Evolutionary conservation across 805 yeast species (phyloP), one percentile per base, ranked within the genome.

Genomic region (Schwanniomyces vanrijiae): DNA sequence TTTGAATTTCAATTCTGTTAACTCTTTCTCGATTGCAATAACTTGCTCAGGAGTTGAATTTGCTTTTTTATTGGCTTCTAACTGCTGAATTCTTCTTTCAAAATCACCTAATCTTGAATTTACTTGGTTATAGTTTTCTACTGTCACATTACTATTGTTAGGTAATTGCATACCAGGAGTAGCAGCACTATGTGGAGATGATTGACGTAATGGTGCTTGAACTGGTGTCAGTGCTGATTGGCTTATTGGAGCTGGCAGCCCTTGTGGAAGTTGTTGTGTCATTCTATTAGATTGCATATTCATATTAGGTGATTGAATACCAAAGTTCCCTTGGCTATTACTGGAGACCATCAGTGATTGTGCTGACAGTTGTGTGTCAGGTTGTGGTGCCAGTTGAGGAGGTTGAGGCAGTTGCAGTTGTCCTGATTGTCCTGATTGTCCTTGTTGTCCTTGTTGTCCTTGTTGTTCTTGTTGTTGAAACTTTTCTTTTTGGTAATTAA

Each of bases 21-120:
- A 79, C 56, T 81, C 82, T 43, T 71, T 73, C 11, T 71, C 69
- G n/a, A 77, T 65, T 37, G 69, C 69, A 4, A 71, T 62, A 33
- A 73, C 47, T 44, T 75, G 77, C 5, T 76, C 81, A 1, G 78
- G 73, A 3, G 79, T 62, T 18, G 78, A 53, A 24, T 65, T 68
- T 33, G 74, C 71, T 16, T 64, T 66, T 50, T 78, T 79, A 33
- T 76, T 72, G 6, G 73, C 72, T 45, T 78, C 80, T 39, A 83
- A 69, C n/a, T 73, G 68, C 13, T 74, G 75, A 51, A 83, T 65
- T 46, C 76, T 79, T 34, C 74, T 68, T 46, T 76, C 77, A 48
- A 78, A 75, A 47, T 76, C 81, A 37, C 69, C 75, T 9, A 82
- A 67, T 37, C 77, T 64, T 9, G 71, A 68, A 51, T 76, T 70